Percentiles rank a stretch among this genome's conserved stretches.
Evolutionary conservation across 768 basidiomycete species (phyloP).

Genomic region (Gymnopilus dilepis): DNA sequence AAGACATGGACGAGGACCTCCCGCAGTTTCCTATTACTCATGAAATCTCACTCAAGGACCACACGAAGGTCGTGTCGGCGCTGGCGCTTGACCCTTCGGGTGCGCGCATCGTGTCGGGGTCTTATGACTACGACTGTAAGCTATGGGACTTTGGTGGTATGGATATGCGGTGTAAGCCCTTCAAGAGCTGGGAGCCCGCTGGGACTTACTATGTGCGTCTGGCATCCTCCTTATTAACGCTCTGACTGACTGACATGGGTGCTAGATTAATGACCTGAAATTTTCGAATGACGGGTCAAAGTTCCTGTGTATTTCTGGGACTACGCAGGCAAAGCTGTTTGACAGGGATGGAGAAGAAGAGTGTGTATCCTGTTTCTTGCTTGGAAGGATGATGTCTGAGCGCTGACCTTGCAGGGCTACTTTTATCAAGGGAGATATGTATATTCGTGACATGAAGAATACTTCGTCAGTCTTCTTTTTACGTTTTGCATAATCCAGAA

Average conservation of each 20-base stretch:
- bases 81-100: slow-evolving; percentile 93
- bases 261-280: slow-evolving; percentile 87
- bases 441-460: slow-evolving; percentile 98
- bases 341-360: slow-evolving; percentile 92
- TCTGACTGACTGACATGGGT: slow-evolving; percentile 10
- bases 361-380: slow-evolving; percentile 53
- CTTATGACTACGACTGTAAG: slow-evolving; percentile 98
- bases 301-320: slow-evolving; percentile 89
- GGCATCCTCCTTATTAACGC: slow-evolving; percentile 14
- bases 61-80: slow-evolving; percentile 94
- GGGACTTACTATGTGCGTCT: slow-evolving; percentile 85
- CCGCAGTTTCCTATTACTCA: slow-evolving; percentile 87
- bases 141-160: slow-evolving; percentile 99
- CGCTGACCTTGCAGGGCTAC: slow-evolving; percentile 67
- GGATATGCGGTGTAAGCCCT: slow-evolving; percentile 88
- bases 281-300: slow-evolving; percentile 88
- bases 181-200: slow-evolving; percentile 95
- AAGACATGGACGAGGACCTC: slow-evolving; percentile 55
- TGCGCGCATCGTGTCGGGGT: slow-evolving; percentile 88
- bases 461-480: slow-evolving; percentile 74
- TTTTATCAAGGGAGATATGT: slow-evolving; percentile 94
- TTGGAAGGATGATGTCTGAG: slow-evolving; percentile 43
- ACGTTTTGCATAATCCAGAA: slow-evolving; percentile 7
- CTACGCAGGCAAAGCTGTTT: slow-evolving; percentile 86
- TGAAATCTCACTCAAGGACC: slow-evolving; percentile 92